Base-by-base conservation (phyloP, 1,139 yeast genomes). In the Diutina ranongensis region DNA sequence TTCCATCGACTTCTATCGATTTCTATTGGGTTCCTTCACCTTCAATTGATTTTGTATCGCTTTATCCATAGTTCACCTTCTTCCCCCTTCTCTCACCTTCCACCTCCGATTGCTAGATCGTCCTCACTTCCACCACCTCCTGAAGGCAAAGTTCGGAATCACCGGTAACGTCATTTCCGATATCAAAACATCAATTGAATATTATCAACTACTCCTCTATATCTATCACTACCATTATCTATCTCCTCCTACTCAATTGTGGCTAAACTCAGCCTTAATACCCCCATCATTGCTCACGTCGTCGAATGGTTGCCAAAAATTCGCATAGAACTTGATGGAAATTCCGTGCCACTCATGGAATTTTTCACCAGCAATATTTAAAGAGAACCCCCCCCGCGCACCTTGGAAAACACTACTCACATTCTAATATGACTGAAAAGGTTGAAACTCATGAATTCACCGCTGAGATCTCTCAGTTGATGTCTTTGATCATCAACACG, bases 381-480 rank as follows among this genome's bases (percentile, higher is more conserved):
- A 25, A 25, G 5, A 25, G 28, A 25, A n/a, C n/a, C 28, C 28
- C 28, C 28, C 28, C 28, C 28, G 28, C 28, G 28, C 28, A 25
- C 28, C 28, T 25, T 25, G 5, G 9, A 25, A 25, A 7, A 5
- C 9, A 5, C 10, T 7, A 5, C 5, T 7, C 5, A 7, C 5
- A 25, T 25, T 10, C 10, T 15, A 38, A 12, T 13, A 38, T 38
- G 42, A 10, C 42, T n/a, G 42, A 38, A 49, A 76, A 77, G 63
- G 68, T 77, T 62, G 94, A 84, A 76, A 82, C 94, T 51, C 87
- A 79, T 67, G 98, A 92, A 77, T 92, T 92, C 75, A 96, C 95
- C 70, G 99, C 99, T 80, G 99, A 92, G 88, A 94, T 92, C 72
- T 85, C 97, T 83, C 98, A 92, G 95, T 80, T 94, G 81, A 85